These are phyloP conservation scores for Fraxinus cuspidata DNA, from an alignment of 257 asterid species.

Conservation along the genomic window DNA sequence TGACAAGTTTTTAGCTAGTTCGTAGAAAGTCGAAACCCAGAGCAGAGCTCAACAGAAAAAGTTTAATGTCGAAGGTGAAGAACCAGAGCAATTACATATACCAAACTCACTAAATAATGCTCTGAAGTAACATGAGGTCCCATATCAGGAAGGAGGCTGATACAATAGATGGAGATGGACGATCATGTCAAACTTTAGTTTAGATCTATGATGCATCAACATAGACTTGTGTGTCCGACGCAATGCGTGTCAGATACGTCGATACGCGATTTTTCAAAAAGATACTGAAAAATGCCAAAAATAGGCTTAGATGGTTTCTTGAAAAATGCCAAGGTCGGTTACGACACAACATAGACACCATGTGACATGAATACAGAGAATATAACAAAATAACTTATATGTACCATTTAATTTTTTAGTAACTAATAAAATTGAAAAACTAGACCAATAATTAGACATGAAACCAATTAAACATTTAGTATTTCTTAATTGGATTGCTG, in stretches of 20 bases:
- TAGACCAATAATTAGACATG: not conserved
- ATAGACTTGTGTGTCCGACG: too few species aligned
- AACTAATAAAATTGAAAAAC: too few species aligned
- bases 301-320: not conserved
- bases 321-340: not conserved
- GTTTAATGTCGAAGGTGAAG: not conserved
- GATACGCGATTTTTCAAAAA: too few species aligned
- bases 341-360: not conserved
- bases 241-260: too few species aligned
- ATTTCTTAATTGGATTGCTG: not conserved
- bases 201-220: too few species aligned
- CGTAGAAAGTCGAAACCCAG: too few species aligned
- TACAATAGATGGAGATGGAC: not conserved
- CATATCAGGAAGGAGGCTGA: not conserved
- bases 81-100: not conserved
- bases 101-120: not conserved
- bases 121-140: not conserved
- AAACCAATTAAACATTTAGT: not conserved
- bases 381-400: not conserved
- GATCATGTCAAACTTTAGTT: not conserved
- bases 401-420: not conserved
- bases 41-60: too few species aligned
- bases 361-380: not conserved
- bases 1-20: too few species aligned
- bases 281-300: too few species aligned